Base-by-base conservation (phyloP, 495 filamentous ascomycete species). In the Aspergillus incahuasiensis region DNA sequence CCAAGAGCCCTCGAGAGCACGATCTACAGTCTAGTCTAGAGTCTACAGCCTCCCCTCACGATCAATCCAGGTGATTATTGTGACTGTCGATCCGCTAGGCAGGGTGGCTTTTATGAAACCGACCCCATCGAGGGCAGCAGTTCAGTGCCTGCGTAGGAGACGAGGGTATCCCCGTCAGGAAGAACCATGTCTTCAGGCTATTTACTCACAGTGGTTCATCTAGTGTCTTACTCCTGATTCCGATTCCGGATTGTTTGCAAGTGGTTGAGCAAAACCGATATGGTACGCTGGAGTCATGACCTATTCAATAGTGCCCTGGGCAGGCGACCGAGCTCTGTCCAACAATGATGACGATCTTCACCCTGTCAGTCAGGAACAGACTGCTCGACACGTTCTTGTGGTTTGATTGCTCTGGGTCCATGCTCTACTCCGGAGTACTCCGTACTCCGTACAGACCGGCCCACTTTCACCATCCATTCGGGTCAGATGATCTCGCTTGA, bases 71-170 rank as follows among this genome's bases (percentile, higher is more conserved):
- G 52, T 54, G 47, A 50, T 52, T 52, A 32, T 52, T 52, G 24
- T 42, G 35, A 42, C 32, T 54, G 45, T 39, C 56, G 30, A 44
- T 42, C 38, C 25, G 28, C 52, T 30, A 50, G 42, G 46, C 48
- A 50, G 41, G 6, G 24, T 49, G 43, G 28, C 38, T 40, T 40
- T 40, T 28, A 49, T 42, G 48, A 52, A 57, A 54, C 39, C 18
- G 28, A 34, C 42, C 44, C 59, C 48, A n/a, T n/a, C 21, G 48
- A 40, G 45, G 25, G 25, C 56, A 50, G 45, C 42, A 58, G 45
- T 48, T 43, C 35, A 56, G 59, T 65, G 63, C 60, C 60, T 65
- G 63, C 59, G 60, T 61, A 30, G 52, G 46, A 55, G 54, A 60
- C 63, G 55, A 54, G 63, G 63, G 60, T 57, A 63, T 60, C 57